phyloP scores from a whole-genome alignment of 2,329 filamentous ascomycete species.

The Knufia petricola region DNA sequence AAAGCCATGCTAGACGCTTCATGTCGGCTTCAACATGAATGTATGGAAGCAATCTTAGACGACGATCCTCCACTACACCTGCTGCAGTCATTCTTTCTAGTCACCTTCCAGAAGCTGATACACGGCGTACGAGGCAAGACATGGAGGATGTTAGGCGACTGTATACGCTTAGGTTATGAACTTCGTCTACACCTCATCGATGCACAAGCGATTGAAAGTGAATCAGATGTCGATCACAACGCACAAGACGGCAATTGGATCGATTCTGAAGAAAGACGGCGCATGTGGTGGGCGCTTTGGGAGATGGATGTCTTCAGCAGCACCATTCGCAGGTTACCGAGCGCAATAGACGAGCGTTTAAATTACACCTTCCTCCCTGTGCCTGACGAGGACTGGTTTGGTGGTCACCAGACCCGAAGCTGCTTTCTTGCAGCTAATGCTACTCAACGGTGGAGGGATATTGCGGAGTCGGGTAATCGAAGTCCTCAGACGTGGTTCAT shows the following conservation, averaged over 20 bases:
- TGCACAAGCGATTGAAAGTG: neutral
- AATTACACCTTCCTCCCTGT: conserved; percentile 31
- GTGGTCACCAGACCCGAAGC: conserved; percentile 21
- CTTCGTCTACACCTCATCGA: conserved; percentile 28
- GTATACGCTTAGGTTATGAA: conserved; percentile 29
- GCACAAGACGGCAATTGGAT: conserved; percentile 19
- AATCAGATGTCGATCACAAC: neutral
- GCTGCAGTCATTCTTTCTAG: conserved; percentile 30
- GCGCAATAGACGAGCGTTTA: conserved; percentile 29
- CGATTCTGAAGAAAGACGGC: conserved; percentile 29
- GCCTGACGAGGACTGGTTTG: conserved; percentile 29
- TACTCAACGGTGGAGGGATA: conserved; percentile 26
- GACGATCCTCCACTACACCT: conserved; percentile 28
- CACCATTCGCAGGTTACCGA: conserved; percentile 31
- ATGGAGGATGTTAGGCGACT: conserved; percentile 28
- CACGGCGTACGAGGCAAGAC: conserved; percentile 29
- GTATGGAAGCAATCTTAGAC: conserved; percentile 27
- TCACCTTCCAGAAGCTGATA: conserved; percentile 29
- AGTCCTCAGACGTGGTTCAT: conserved; percentile 33
- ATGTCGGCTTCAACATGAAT: conserved; percentile 23
- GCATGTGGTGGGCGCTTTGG: conserved; percentile 36
- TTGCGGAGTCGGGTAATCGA: conserved; percentile 26
- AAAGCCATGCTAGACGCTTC: conserved; percentile 22
- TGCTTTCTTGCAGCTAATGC: conserved; percentile 26
- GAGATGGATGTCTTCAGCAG: conserved; percentile 37